Percentiles rank a stretch among this genome's conserved stretches.
Evolutionary conservation across 2,329 filamentous ascomycete genomes (phyloP).

Genomic region (Thielaviopsis euricoi): DNA sequence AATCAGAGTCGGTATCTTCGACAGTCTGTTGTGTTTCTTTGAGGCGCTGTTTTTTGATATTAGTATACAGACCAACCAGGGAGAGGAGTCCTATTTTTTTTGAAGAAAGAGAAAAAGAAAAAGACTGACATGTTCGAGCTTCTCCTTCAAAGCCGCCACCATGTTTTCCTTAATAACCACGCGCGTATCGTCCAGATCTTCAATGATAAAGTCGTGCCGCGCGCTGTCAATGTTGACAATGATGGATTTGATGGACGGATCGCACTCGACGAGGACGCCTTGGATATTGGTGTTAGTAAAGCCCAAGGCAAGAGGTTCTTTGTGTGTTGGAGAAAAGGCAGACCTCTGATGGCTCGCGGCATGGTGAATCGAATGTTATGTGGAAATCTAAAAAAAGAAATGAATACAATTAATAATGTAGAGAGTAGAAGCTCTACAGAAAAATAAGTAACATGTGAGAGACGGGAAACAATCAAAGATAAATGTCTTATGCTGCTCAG

Average conservation of each 20-base stretch:
- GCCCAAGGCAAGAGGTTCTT: background rate
- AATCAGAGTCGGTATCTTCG: slow-evolving; percentile 36
- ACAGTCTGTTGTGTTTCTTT: slow-evolving; percentile 34
- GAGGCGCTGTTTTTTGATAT: slow-evolving; percentile 23
- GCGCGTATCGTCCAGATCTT: slow-evolving; percentile 63
- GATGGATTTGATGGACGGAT: slow-evolving; percentile 78
- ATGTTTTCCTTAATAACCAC: slow-evolving; percentile 61
- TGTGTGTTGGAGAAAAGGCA: background rate
- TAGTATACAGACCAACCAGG: background rate
- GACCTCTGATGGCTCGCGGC: slow-evolving; percentile 41
- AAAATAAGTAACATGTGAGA: background rate
- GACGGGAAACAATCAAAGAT: too few species aligned
- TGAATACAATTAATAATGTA: slow-evolving; percentile 1
- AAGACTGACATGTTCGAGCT: slow-evolving; percentile 44
- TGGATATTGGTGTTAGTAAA: slow-evolving; percentile 16
- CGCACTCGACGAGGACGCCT: slow-evolving; percentile 63
- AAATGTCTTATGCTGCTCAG: background rate
- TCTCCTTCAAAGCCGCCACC: slow-evolving; percentile 48
- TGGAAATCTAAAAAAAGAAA: background rate
- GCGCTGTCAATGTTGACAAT: slow-evolving; percentile 59
- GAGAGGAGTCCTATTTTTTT: slow-evolving; percentile 11
- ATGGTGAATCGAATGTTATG: slow-evolving; percentile 20
- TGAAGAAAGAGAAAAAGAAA: background rate
- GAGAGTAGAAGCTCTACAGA: background rate
- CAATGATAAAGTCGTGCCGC: slow-evolving; percentile 59